Conservation (phyloP, 148 eudicot species). For the Salicornia ramosissima region DNA sequence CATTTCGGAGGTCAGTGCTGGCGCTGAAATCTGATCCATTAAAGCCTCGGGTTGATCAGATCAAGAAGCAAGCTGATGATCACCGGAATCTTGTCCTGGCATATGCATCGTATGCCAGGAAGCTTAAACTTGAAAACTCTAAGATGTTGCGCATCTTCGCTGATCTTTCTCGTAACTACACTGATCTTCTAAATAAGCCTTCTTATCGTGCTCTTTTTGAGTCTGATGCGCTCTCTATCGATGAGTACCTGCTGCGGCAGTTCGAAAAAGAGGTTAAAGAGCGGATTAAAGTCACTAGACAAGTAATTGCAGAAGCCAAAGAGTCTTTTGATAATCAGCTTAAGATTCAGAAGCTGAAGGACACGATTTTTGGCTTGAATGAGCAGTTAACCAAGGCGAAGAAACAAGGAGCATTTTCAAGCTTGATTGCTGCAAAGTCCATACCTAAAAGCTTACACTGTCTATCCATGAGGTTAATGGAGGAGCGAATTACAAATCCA, state of each 20-base stretch:
- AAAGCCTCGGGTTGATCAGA: constrained; percentile 53
- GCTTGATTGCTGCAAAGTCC: constrained; percentile 94
- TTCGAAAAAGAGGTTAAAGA: constrained; percentile 95
- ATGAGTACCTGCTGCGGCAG: constrained; percentile 53
- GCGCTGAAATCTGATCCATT: constrained; percentile 52
- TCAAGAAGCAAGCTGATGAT: constrained; percentile 54
- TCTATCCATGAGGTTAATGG: constrained; percentile 84
- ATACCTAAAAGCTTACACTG: constrained; percentile 93
- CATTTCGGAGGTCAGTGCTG: constrained; percentile 37
- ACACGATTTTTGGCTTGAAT: constrained; percentile 67
- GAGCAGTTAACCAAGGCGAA: constrained; percentile 82
- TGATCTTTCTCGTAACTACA: constrained; percentile 51
- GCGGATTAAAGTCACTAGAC: constrained; percentile 73
- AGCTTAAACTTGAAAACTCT: constrained; percentile 56
- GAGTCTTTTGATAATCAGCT: constrained; percentile 92
- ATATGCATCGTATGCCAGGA: constrained; percentile 54
- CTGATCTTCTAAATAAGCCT: constrained; percentile 38
- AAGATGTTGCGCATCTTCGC: constrained; percentile 51
- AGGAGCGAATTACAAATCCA: constrained; percentile 71
- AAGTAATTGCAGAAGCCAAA: constrained; percentile 77
- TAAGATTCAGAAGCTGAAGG: constrained; percentile 92
- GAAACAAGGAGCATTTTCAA: constrained; percentile 94
- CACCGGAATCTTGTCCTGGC: constrained; percentile 44
- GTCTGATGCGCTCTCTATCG: constrained; percentile 49
- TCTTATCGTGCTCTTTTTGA: constrained; percentile 41